These are phyloP conservation scores for Microascus cirrosus DNA, from an alignment of 2,329 filamentous ascomycete genomes.

Conservation along the genomic window DNA sequence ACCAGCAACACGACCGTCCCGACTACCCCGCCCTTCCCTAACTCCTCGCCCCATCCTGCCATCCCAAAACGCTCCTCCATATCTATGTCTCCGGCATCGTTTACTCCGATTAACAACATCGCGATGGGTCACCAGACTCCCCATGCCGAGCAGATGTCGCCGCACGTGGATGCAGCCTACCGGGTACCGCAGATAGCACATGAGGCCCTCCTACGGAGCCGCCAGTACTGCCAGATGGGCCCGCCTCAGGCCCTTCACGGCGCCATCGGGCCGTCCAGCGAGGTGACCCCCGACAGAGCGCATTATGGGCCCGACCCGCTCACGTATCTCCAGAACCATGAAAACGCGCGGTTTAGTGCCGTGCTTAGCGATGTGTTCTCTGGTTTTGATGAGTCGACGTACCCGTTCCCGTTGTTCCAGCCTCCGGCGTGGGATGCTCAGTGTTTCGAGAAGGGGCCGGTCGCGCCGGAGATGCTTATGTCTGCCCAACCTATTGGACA, in stretches of 20 bases:
- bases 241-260: not conserved
- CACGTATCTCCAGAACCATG: not conserved
- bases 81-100: not conserved
- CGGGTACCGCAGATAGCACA: not conserved
- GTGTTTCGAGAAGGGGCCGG: not conserved
- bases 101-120: slow-evolving; percentile 3
- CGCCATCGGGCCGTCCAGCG: not conserved
- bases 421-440: slow-evolving; percentile 1
- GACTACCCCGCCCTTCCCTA: not conserved
- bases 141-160: not conserved
- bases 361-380: slow-evolving; percentile 15
- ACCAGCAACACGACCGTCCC: not conserved
- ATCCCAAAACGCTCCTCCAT: not conserved
- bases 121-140: not conserved
- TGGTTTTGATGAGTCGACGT: slow-evolving; percentile 9
- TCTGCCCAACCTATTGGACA: not conserved
- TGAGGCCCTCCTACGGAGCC: not conserved
- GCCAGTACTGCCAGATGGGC: not conserved
- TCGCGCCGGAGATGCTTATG: not conserved
- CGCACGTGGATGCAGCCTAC: not conserved
- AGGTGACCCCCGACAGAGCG: not conserved
- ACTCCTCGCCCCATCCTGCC: not conserved
- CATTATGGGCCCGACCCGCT: not conserved
- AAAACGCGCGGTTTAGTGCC: slow-evolving; percentile 9
- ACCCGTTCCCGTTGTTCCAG: not conserved